Conservation (phyloP, 1,139 yeast genomes). For the Sugiyamaella novakii region DNA sequence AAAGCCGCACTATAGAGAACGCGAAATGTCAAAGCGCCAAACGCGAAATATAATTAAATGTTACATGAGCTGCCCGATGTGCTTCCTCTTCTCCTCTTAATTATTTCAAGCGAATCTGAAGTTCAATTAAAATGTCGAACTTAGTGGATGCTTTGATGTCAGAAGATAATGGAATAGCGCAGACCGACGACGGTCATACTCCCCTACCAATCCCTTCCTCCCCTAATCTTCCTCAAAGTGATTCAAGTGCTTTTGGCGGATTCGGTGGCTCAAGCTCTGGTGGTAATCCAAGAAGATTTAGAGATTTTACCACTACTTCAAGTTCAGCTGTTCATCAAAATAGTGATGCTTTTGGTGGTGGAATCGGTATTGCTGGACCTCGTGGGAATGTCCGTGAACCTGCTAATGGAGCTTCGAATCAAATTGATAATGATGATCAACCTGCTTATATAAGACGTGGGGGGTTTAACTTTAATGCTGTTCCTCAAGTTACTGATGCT, state of each 20-base stretch:
- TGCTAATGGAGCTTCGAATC: slow-evolving; percentile 12
- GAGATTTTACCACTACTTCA: slow-evolving; percentile 21
- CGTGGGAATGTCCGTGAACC: slow-evolving; percentile 12
- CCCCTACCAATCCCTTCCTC: slow-evolving; percentile 24
- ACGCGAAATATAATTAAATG: slow-evolving; percentile 14
- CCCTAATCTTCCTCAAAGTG: slow-evolving; percentile 23
- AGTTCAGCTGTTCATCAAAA: slow-evolving; percentile 25
- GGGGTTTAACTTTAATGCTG: slow-evolving; percentile 37
- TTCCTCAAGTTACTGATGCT: slow-evolving; percentile 85
- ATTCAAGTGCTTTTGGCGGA: slow-evolving; percentile 18
- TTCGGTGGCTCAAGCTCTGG: slow-evolving; percentile 16
- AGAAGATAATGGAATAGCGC: slow-evolving; percentile 20
- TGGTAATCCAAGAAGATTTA: slow-evolving; percentile 9
- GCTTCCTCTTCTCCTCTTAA: not conserved
- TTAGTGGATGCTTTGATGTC: slow-evolving; percentile 27
- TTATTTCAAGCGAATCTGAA: not conserved
- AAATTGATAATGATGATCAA: slow-evolving; percentile 22
- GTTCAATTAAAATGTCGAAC: slow-evolving; percentile 22
- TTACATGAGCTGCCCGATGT: slow-evolving; percentile 1
- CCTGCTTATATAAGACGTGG: slow-evolving; percentile 24
- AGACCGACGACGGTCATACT: slow-evolving; percentile 7
- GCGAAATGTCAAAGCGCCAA: not conserved
- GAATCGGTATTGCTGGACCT: slow-evolving; percentile 17
- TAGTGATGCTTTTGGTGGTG: slow-evolving; percentile 21
- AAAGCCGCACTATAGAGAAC: slow-evolving; percentile 5